These are phyloP conservation scores for Entophlyctis luteolus DNA, from an alignment of 192 early-diverging fungal genomes.

Conservation along the genomic window DNA sequence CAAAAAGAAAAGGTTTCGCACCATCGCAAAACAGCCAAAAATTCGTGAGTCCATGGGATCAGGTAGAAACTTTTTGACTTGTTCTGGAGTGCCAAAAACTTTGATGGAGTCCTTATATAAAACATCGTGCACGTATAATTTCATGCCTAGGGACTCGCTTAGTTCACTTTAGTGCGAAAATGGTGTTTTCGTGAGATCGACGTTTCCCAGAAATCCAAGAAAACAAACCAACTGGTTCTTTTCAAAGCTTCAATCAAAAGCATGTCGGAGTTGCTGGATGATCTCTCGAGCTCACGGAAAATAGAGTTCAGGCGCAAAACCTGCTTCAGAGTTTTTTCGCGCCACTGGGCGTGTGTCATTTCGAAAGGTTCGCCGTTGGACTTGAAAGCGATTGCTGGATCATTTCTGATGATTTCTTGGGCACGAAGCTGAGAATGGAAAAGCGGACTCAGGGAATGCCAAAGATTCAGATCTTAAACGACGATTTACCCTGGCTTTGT, in stretches of 20 bases:
- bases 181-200: background rate
- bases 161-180: background rate
- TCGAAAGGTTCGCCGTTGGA: background rate
- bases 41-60: constrained; percentile 70
- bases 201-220: background rate
- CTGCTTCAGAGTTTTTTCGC: background rate
- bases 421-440: background rate
- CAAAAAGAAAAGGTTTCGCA: no score
- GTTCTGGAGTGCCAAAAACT: constrained; percentile 76
- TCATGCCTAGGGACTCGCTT: background rate
- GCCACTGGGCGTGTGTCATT: background rate
- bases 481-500: constrained; percentile 62
- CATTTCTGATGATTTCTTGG: background rate
- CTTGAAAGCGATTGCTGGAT: background rate
- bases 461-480: constrained; percentile 75
- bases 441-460: constrained; percentile 67
- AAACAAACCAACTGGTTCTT: background rate
- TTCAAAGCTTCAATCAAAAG: background rate
- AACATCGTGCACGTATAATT: constrained; percentile 38
- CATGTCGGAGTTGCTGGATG: background rate
- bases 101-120: constrained; percentile 83
- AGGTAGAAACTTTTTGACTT: constrained; percentile 80
- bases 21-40: constrained; percentile 89
- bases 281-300: background rate
- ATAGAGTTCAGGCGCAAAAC: background rate